These are phyloP conservation scores for Strobilomyces dryophilus DNA, from an alignment of 768 basidiomycete genomes.

Conservation along the genomic window DNA sequence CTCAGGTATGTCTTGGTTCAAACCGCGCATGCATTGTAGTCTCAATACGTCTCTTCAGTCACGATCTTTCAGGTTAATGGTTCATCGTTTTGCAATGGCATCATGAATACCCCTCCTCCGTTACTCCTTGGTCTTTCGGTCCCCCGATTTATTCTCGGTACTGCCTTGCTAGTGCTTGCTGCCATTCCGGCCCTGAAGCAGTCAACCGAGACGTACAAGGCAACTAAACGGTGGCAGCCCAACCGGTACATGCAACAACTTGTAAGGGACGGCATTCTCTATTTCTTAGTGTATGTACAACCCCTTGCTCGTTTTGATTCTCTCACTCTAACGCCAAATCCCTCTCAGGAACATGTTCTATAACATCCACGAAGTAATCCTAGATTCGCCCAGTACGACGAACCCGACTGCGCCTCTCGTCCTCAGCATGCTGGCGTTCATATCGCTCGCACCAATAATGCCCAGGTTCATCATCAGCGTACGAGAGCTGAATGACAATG, in stretches of 20 bases:
- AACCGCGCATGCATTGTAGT: background rate
- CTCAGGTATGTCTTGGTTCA: background rate
- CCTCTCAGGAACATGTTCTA: no score
- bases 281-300: background rate
- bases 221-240: background rate
- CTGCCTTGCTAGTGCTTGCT: background rate
- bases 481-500: no score
- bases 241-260: background rate
- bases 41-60: background rate
- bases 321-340: no score
- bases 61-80: background rate
- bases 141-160: background rate
- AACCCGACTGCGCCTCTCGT: no score
- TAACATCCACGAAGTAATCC: no score
- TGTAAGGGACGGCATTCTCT: background rate
- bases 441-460: no score
- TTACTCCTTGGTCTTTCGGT: background rate
- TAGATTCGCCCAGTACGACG: no score
- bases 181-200: background rate
- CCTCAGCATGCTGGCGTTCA: no score
- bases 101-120: background rate
- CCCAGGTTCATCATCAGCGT: no score
- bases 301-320: no score
- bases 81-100: background rate
- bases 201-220: background rate